phyloP scores from a whole-genome alignment of 257 asterid species.

The Salvia hispanica region DNA sequence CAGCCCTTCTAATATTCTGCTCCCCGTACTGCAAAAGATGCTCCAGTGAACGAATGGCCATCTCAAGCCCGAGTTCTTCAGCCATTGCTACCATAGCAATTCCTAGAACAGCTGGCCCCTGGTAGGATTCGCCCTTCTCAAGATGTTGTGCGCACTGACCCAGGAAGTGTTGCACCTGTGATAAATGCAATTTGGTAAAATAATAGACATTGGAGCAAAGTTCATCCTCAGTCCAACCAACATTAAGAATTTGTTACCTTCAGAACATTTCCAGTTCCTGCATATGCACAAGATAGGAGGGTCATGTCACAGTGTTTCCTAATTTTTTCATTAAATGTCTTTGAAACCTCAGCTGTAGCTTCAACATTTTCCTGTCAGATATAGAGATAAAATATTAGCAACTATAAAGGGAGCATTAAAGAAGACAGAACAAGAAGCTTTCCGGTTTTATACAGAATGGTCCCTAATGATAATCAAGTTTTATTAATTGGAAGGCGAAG shows the following conservation, averaged over 20 bases:
- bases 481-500: background rate
- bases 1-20: slow-evolving; percentile 83
- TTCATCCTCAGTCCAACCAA: slow-evolving; percentile 1
- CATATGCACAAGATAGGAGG: slow-evolving; percentile 92
- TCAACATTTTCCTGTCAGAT: slow-evolving; percentile 75
- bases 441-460: background rate
- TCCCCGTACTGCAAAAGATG: slow-evolving; percentile 96
- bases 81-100: slow-evolving; percentile 99
- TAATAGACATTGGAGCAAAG: background rate
- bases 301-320: slow-evolving; percentile 87
- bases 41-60: slow-evolving; percentile 96
- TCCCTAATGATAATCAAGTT: slow-evolving; percentile 7
- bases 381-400: slow-evolving; percentile 24
- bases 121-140: slow-evolving; percentile 81
- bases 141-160: slow-evolving; percentile 93
- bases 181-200: slow-evolving; percentile 32
- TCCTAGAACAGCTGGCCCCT: slow-evolving; percentile 96
- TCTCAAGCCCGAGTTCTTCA: slow-evolving; percentile 91
- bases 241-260: slow-evolving; percentile 53
- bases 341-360: slow-evolving; percentile 87
- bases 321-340: slow-evolving; percentile 79
- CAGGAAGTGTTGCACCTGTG: slow-evolving; percentile 90
- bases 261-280: slow-evolving; percentile 94
- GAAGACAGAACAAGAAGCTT: slow-evolving; percentile 26
- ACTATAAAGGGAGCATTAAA: slow-evolving; percentile 16